A percentile compares a stretch with the other conserved stretches of the same genome.
phyloP scores from a whole-genome alignment of 1,284 basidiomycete species.

The Apiotrichum siamense region DNA sequence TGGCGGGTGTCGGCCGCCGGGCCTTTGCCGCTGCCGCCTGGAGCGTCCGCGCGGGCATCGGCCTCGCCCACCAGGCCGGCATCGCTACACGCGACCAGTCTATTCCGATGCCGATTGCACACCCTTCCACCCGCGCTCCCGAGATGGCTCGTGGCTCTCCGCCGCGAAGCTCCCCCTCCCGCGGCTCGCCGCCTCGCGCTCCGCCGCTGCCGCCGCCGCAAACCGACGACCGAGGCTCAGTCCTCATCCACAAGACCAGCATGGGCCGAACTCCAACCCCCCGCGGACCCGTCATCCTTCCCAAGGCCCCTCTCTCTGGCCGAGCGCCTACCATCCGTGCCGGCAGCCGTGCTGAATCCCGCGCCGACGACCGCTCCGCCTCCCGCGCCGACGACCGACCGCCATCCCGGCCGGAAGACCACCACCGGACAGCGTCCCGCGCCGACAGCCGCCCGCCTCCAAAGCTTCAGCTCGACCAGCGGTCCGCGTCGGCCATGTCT shows the following conservation, averaged over 20 bases:
- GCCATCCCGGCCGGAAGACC: constrained; percentile 3
- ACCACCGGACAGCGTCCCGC: constrained; percentile 2
- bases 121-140: background rate
- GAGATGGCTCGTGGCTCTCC: background rate
- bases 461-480: background rate
- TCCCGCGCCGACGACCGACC: background rate
- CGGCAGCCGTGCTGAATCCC: background rate
- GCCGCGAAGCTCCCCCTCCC: background rate
- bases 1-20: constrained; percentile 80
- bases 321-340: constrained; percentile 6
- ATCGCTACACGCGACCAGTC: background rate
- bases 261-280: background rate
- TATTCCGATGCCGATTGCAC: constrained; percentile 2
- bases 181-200: background rate
- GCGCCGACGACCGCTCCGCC: background rate
- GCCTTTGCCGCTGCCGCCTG: constrained; percentile 72
- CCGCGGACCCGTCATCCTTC: constrained; percentile 19
- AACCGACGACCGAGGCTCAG: background rate
- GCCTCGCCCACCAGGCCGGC: constrained; percentile 16
- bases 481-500: constrained; percentile 8
- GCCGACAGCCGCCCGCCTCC: background rate
- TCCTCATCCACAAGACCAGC: background rate
- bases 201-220: background rate
- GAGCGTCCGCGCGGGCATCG: constrained; percentile 40
- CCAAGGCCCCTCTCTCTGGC: constrained; percentile 20